These are phyloP conservation scores for Buddleja alternifolia DNA, from an alignment of 257 asterid species.

Conservation along the genomic window DNA sequence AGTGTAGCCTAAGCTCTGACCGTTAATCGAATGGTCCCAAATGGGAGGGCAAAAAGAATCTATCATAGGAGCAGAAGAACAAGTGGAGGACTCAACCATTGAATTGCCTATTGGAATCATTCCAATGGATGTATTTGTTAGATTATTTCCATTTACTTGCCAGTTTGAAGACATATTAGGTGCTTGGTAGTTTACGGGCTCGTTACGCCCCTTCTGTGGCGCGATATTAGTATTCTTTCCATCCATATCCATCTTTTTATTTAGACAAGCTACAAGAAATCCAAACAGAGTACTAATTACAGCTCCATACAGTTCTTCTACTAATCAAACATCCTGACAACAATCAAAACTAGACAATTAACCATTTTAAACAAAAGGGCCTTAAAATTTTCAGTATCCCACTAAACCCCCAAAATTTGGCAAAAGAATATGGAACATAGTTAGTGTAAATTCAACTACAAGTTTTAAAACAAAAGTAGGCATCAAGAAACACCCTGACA, in stretches of 20 bases:
- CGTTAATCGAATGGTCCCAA: slow-evolving; percentile 64
- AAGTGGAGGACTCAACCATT: slow-evolving; percentile 47
- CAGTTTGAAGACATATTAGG: slow-evolving; percentile 59
- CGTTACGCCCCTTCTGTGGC: slow-evolving; percentile 48
- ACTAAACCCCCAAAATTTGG: too few species aligned
- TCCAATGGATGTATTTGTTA: slow-evolving; percentile 47
- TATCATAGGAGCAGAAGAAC: slow-evolving; percentile 48
- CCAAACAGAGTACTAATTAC: background rate
- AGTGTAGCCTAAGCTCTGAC: slow-evolving; percentile 58
- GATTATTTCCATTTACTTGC: slow-evolving; percentile 56
- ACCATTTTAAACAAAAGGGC: background rate
- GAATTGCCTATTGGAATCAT: slow-evolving; percentile 48
- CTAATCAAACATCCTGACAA: slow-evolving; percentile 35
- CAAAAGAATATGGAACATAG: background rate
- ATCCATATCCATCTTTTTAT: slow-evolving; percentile 47
- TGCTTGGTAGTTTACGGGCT: slow-evolving; percentile 46
- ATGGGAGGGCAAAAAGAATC: slow-evolving; percentile 57
- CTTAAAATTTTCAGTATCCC: background rate
- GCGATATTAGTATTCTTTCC: slow-evolving; percentile 51
- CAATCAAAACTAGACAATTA: slow-evolving; percentile 21
- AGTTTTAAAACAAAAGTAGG: too few species aligned
- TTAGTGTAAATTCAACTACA: background rate
- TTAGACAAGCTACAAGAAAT: slow-evolving; percentile 9
- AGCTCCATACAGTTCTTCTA: slow-evolving; percentile 16
- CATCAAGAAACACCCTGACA: slow-evolving; percentile 34